Evolutionary conservation across 1,284 basidiomycete species (phyloP), one percentile per base, ranked within the genome.

Genomic region (Moesziomyces sp.): DNA sequence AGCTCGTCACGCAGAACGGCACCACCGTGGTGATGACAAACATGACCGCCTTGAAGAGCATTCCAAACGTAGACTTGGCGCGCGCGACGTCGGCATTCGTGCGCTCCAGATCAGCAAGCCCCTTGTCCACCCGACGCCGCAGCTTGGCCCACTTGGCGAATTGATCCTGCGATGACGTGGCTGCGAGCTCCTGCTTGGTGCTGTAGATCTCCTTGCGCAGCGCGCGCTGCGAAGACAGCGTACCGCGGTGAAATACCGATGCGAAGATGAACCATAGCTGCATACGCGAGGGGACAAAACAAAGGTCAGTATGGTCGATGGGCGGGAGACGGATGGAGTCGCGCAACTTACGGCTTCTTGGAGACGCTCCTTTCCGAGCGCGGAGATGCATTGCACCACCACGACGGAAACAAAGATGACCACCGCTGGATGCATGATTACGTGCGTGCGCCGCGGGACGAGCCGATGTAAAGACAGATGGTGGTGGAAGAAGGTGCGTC

Each of bases 121-220:
- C 92, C 85, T 97, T 97, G 86, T 99, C 97, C 35, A 97, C 90
- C 75, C 89, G 92, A 71, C 97, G 86, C 79, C 92, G 87, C 78
- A 99, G 86, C 86, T 94, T 96, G 46, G 96, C 96, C 97, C 97
- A 99, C 86, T 94, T 98, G 18, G 95, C 93, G 84, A 99, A 99
- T 83, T 99, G 92, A 83, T 98, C 96, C 84, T 99, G 96, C 14
- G 93, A 92, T 78, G 92, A 94, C 30, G 95, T 99, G 80, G 91
- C 90, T 62, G 91, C 86, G 10, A 99, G 89, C 83, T 97, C 92
- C 42, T 92, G 89, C 86, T 96, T 95, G 52, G 89, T 67, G 92
- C 90, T 23, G 46, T 61, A 71, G 35, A 83, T 65, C 18, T 80
- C 76, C 21, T 58, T 64, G 23, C 78, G 78, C 35, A 78, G 59